Evolutionary conservation across 2,329 filamentous ascomycete genomes (phyloP).

Genomic region (Phyllosticta citriasiana): DNA sequence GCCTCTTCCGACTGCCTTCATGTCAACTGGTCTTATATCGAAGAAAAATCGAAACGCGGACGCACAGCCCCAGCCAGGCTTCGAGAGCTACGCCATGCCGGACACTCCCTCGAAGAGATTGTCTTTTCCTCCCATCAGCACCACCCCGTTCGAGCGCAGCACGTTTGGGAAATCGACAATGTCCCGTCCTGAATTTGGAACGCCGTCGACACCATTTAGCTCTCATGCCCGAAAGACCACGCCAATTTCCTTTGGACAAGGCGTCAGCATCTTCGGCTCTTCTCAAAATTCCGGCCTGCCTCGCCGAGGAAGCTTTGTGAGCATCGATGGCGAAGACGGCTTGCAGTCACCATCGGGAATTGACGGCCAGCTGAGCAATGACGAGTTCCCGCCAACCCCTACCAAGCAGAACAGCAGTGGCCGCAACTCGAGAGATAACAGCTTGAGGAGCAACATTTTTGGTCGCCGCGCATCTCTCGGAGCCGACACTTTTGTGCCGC

Average conservation of each 20-base stretch:
- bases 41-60: conserved; percentile 80
- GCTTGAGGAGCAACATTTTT: conserved; percentile 41
- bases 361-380: conserved; percentile 49
- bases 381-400: conserved; percentile 86
- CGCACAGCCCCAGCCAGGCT: conserved; percentile 43
- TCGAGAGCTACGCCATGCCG: conserved; percentile 60
- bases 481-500: conserved; percentile 37
- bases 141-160: conserved; percentile 37
- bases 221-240: conserved; percentile 51
- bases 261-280: conserved; percentile 50
- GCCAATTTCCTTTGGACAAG: conserved; percentile 57
- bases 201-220: conserved; percentile 74
- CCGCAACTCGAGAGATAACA: conserved; percentile 40
- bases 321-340: conserved; percentile 68
- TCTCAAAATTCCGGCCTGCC: conserved; percentile 26
- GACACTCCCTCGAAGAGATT: conserved; percentile 95
- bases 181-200: conserved; percentile 63
- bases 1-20: conserved; percentile 74
- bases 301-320: conserved; percentile 63
- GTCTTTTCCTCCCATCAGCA: conserved; percentile 54
- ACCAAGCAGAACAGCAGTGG: conserved; percentile 58
- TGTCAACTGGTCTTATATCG: conserved; percentile 88
- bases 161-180: conserved; percentile 53
- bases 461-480: conserved; percentile 36
- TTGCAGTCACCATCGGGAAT: conserved; percentile 48